Evolutionary conservation across 805 yeast species (phyloP), one percentile per base, ranked within the genome.

Genomic region (Metschnikowia corniflorae): DNA sequence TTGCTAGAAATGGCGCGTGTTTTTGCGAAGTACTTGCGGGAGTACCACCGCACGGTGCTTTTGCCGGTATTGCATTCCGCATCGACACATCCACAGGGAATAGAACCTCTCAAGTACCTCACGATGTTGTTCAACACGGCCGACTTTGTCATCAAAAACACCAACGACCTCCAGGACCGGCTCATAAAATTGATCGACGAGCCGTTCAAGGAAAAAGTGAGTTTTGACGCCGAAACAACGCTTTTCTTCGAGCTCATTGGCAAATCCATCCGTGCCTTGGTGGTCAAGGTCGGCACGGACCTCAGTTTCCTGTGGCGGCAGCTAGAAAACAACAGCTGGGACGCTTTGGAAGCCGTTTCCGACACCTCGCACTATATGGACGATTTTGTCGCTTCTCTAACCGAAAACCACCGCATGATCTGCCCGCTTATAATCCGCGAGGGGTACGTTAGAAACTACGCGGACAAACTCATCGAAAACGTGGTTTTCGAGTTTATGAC

Each of bases 91-190:
- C 49, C 52, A 3, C 42, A 45, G 19, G 72, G 77, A 18, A 63
- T 72, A 9, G 91, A 84, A 46, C 80, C 86, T 1, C 63, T 86
- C 14, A 72, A 71, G 29, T 76, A 82, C 41, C 69, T 85, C 2
- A 80, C 93, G 19, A 64, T 86, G 54, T 73, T 88, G 7, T 62
- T 91, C 23, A 86, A 87, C 49, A 91, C 98, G 0, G 87, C 95
- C 1, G 96, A 91, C 55, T 93, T 89, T 57, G 81, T 95, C 41
- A 75, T 86, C 13, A 69, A 77, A 8, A 93, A 96, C 3, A 76
- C 82, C 2, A 72, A 71, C 9, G 97, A 93, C 54, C 62, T 93
- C 29, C 87, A 80, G 48, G 84, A 81, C 17, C 77, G 77, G 48
- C 59, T 54, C 65, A 65, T 30, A 49, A 71, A 58, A 55, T 63